Base-by-base conservation (phyloP, 345 rosid genomes). In the Linum lewisii region DNA sequence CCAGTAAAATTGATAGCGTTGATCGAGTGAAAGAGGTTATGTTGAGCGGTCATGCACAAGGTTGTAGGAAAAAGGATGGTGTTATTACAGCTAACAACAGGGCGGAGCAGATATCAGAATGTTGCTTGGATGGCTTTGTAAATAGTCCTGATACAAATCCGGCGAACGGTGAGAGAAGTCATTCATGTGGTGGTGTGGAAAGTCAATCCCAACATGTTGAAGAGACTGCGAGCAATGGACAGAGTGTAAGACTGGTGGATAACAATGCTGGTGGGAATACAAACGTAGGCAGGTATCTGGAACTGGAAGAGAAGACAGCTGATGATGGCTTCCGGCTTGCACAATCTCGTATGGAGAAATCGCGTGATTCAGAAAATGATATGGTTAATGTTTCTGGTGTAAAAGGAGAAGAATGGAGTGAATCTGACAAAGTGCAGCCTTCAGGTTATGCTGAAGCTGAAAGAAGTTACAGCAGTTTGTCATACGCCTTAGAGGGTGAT, bases 271-370 rank as follows among this genome's bases (percentile, higher is more conserved):
- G n/a, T n/a, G n/a, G n/a, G n/a, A n/a, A n/a, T n/a, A n/a, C n/a
- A n/a, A n/a, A n/a, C n/a, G n/a, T n/a, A 22, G 52, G 71, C 29
- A 34, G 16, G 16, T 21, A 54, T 71, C 58, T 38, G 2, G 61
- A 51, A 29, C 59, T 59, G 62, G 63, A 52, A 56, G 61, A 56
- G 34, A 62, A 59, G 68, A 66, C 45, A 34, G 58, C 73, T 18
- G 71, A 71, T 18, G 71, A 71, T 57, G 54, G 54, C 26, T 24
- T 56, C 24, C 57, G 61, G 69, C 69, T 25, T 24, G 21, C 69
- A 67, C 59, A 64, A 47, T 61, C 57, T 69, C 69, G 69, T 20
- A 53, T 57, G 52, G 64, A 64, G 67, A 72, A 73, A 64, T 61
- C 14, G 2, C 45, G 64, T 63, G 59, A 57, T 25, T 49, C 26